Conservation (phyloP, 2,329 filamentous ascomycete genomes). For the Saccharata proteae region DNA sequence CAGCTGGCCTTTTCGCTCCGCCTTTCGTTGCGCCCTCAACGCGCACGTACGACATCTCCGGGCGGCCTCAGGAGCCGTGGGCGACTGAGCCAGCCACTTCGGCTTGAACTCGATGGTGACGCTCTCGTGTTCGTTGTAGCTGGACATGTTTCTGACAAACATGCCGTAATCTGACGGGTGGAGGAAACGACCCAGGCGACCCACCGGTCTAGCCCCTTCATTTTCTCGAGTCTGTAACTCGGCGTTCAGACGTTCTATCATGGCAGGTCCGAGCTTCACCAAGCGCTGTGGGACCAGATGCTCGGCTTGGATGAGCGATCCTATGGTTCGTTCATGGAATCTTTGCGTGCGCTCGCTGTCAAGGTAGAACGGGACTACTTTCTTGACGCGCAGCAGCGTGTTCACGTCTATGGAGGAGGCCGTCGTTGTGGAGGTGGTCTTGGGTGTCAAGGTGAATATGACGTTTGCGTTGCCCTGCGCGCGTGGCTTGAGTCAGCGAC, state of each 20-base stretch:
- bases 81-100: conserved; percentile 37
- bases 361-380: conserved; percentile 8
- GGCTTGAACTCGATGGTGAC: conserved; percentile 31
- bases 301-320: conserved; percentile 5
- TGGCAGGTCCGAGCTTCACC: conserved; percentile 2
- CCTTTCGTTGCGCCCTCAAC: conserved; percentile 23
- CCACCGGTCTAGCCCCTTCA: background rate
- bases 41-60: conserved; percentile 36
- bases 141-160: conserved; percentile 7
- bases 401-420: background rate
- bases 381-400: conserved; percentile 8
- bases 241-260: conserved; percentile 6
- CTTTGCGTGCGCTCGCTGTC: conserved; percentile 7
- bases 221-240: conserved; percentile 5
- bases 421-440: background rate
- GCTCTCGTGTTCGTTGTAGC: conserved; percentile 6
- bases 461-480: conserved; percentile 9
- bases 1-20: conserved; percentile 11
- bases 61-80: conserved; percentile 26
- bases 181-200: conserved; percentile 3
- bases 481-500: conserved; percentile 7
- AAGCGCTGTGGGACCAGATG: conserved; percentile 8
- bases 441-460: conserved; percentile 4
- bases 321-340: conserved; percentile 7
- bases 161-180: conserved; percentile 3